Evolutionary conservation across 805 yeast species (phyloP).

Genomic region (Ogataea siamensis): DNA sequence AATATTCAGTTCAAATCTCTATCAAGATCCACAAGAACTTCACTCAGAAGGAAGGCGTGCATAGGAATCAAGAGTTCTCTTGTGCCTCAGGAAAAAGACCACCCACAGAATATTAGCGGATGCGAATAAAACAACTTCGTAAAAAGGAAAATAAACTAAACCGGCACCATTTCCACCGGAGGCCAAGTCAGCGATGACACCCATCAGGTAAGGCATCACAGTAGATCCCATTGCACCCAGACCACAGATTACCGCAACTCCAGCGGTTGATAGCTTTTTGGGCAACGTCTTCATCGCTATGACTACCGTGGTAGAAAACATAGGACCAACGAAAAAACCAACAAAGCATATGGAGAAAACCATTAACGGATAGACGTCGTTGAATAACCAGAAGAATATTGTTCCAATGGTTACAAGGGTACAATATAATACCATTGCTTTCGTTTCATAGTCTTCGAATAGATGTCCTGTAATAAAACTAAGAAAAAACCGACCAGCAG

Average conservation of each 20-base stretch:
- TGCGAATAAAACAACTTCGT: constrained; percentile 23
- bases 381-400: constrained; percentile 34
- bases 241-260: constrained; percentile 74
- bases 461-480: constrained; percentile 50
- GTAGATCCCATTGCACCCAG: constrained; percentile 87
- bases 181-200: constrained; percentile 39
- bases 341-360: constrained; percentile 38
- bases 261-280: constrained; percentile 53
- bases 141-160: constrained; percentile 31
- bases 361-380: constrained; percentile 26
- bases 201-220: constrained; percentile 62
- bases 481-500: constrained; percentile 44
- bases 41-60: constrained; percentile 14
- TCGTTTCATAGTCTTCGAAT: constrained; percentile 37
- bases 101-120: constrained; percentile 30
- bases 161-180: constrained; percentile 34
- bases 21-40: too few species aligned
- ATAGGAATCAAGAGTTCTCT: constrained; percentile 17
- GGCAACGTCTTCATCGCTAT: constrained; percentile 65
- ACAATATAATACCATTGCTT: constrained; percentile 43
- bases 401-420: constrained; percentile 35
- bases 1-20: too few species aligned
- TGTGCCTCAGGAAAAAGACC: constrained; percentile 23
- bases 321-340: constrained; percentile 54
- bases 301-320: constrained; percentile 67